Evolutionary conservation across 1,284 basidiomycete species (phyloP).

Genomic region (Fomitiporia mediterranea): DNA sequence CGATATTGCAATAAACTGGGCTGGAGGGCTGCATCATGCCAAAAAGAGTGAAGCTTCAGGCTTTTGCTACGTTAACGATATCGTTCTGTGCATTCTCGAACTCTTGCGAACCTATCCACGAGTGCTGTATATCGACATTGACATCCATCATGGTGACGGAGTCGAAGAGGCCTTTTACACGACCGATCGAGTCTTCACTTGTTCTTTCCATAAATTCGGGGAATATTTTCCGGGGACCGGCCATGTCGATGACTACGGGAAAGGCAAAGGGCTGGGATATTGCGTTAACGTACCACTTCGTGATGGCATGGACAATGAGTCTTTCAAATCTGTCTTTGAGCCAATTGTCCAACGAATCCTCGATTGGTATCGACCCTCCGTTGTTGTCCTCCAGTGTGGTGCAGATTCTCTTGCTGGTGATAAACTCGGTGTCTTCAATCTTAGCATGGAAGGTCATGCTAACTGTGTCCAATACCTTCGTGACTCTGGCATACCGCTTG

Average conservation of each 20-base stretch:
- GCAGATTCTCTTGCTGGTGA: conserved; percentile 94
- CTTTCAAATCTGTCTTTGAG: conserved; percentile 81
- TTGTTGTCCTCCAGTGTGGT: conserved; percentile 92
- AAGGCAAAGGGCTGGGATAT: conserved; percentile 86
- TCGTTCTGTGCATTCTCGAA: conserved; percentile 87
- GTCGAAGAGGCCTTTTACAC: conserved; percentile 99
- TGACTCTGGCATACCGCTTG: conserved; percentile 81
- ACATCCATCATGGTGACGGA: conserved; percentile 97
- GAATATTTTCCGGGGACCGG: conserved; percentile 98
- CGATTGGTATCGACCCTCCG: conserved; percentile 87
- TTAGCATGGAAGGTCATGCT: conserved; percentile 93
- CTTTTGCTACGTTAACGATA: conserved; percentile 98
- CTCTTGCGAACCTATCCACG: conserved; percentile 78
- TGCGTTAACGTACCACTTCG: conserved; percentile 91
- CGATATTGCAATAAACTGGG: conserved; percentile 97
- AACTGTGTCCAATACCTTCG: conserved; percentile 87
- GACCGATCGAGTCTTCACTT: conserved; percentile 95
- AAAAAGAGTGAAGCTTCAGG: conserved; percentile 96
- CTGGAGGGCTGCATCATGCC: conserved; percentile 95
- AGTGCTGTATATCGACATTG: conserved; percentile 97
- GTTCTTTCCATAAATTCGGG: conserved; percentile 94
- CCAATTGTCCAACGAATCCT: conserved; percentile 85
- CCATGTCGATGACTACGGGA: conserved; percentile 80
- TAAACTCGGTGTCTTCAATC: conserved; percentile 94
- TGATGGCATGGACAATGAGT: conserved; percentile 88